Percentiles rank a stretch among this genome's conserved stretches.
Conservation (phyloP, 2,329 filamentous ascomycete species). For the Aquanectria penicillioides region DNA sequence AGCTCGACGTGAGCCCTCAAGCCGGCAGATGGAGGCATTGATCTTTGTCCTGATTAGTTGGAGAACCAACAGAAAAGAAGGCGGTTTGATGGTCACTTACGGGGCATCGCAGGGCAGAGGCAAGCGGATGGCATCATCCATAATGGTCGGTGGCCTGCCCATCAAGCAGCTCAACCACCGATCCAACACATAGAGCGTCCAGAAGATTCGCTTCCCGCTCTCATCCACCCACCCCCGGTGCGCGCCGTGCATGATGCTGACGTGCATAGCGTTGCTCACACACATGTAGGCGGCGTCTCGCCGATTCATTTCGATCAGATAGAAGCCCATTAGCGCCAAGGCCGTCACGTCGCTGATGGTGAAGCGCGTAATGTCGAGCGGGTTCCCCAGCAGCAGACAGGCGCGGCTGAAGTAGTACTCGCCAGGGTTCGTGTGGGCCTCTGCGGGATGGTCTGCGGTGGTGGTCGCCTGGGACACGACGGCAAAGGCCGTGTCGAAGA, state of each 20-base stretch:
- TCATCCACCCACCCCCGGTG: conserved; percentile 57
- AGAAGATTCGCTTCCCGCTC: conserved; percentile 58
- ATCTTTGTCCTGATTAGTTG: conserved; percentile 40
- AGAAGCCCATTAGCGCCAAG: conserved; percentile 59
- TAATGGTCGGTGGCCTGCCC: conserved; percentile 58
- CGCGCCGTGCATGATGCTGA: conserved; percentile 59
- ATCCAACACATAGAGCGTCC: conserved; percentile 63
- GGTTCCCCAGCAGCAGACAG: conserved; percentile 55
- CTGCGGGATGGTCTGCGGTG: conserved; percentile 28
- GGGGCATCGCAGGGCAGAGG: conserved; percentile 50
- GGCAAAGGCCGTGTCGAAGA: conserved; percentile 59
- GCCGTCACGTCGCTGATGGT: conserved; percentile 56
- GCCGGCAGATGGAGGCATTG: conserved; percentile 55
- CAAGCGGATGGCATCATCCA: conserved; percentile 58
- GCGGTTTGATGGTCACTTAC: conserved; percentile 46
- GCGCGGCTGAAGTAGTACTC: conserved; percentile 58
- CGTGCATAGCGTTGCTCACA: conserved; percentile 57
- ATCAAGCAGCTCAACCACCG: conserved; percentile 60
- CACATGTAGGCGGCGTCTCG: conserved; percentile 60
- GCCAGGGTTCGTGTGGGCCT: conserved; percentile 49
- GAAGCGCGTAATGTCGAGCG: conserved; percentile 54
- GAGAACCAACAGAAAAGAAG: background rate
- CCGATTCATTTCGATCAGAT: conserved; percentile 60
- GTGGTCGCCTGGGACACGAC: conserved; percentile 45
- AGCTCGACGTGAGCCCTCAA: conserved; percentile 58